Conservation (phyloP, 75 land plant genomes). For the Azolla pinnata region DNA sequence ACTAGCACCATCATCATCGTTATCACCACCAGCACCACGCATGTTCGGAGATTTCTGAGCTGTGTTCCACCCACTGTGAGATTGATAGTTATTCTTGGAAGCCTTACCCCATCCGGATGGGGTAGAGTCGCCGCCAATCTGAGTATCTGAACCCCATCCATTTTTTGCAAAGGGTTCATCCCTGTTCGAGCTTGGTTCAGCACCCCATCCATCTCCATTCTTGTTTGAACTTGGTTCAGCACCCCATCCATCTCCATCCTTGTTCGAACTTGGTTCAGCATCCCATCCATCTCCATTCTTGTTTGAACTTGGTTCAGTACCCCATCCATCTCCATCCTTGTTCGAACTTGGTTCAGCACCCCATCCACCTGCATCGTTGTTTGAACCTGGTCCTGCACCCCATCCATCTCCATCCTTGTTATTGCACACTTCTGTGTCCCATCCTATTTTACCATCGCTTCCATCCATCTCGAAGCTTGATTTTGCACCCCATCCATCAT, state of each 20-base stretch:
- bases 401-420: not conserved
- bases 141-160: not conserved
- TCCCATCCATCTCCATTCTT: not conserved
- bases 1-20: not conserved
- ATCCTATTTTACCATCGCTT: not conserved
- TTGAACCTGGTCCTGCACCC: not conserved
- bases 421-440: not conserved
- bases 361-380: not conserved
- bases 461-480: not conserved
- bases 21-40: not conserved
- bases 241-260: not conserved
- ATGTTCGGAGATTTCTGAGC: not conserved
- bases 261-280: not conserved
- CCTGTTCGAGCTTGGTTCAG: not conserved
- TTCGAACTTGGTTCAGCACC: not conserved
- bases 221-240: not conserved
- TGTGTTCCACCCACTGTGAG: not conserved
- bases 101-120: not conserved
- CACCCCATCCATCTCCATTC: not conserved
- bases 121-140: not conserved
- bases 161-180: not conserved
- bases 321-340: not conserved
- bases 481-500: not conserved
- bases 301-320: not conserved
- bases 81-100: not conserved